These are phyloP conservation scores for Talaromyces sp. DNA, from an alignment of 2,329 filamentous ascomycete species.

Conservation along the genomic window DNA sequence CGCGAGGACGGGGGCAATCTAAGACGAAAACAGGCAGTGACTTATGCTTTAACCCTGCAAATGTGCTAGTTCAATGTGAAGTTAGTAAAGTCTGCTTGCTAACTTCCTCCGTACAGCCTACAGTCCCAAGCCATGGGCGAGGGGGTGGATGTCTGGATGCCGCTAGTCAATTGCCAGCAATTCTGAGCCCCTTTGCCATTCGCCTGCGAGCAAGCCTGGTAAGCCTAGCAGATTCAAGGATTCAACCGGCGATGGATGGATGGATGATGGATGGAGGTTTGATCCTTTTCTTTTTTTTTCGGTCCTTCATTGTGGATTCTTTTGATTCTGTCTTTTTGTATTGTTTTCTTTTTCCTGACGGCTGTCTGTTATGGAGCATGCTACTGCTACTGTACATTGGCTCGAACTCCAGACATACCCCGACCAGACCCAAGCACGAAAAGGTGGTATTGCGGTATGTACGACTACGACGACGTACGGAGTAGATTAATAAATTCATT, in stretches of 20 bases:
- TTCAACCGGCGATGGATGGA: not conserved
- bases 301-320: not conserved
- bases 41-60: not conserved
- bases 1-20: not conserved
- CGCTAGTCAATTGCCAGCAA: not conserved
- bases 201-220: not conserved
- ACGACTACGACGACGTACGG: not conserved
- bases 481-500: slow-evolving; percentile 6
- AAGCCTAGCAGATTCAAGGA: not conserved
- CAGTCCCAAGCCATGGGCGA: not conserved
- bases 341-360: not conserved
- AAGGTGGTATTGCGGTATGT: not conserved
- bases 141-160: not conserved
- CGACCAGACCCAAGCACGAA: not conserved
- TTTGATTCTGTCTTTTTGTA: not conserved
- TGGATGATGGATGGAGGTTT: not conserved
- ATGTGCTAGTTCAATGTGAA: not conserved
- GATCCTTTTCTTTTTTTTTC: too few species aligned
- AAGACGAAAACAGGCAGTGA: slow-evolving; percentile 5
- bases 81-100: not conserved
- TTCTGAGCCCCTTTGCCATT: slow-evolving; percentile 1
- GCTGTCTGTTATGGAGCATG: not conserved
- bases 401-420: not conserved
- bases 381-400: not conserved
- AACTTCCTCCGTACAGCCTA: too few species aligned